Percentiles rank a stretch among this genome's conserved stretches.
phyloP scores from a whole-genome alignment of 208 protist species.

The Borovskyia barvae region DNA sequence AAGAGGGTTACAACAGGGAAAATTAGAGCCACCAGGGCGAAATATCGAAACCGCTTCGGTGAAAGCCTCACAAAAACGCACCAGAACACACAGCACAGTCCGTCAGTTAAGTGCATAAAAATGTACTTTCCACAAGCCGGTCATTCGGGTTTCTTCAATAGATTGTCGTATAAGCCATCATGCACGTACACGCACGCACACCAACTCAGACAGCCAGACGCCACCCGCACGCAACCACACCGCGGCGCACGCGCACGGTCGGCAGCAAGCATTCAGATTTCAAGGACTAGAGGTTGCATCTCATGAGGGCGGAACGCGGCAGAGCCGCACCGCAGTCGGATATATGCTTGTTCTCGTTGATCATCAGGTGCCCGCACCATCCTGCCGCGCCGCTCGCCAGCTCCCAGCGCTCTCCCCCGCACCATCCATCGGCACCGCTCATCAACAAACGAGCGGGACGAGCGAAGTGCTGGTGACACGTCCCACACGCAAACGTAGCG shows the following conservation, averaged over 20 bases:
- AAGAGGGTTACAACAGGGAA: no score
- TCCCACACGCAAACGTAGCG: not conserved
- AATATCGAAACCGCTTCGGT: no score
- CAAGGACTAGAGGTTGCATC: constrained; percentile 50
- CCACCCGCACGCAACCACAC: no score
- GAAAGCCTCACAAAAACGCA: no score
- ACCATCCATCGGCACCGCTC: constrained; percentile 33
- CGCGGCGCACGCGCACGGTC: no score
- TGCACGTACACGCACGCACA: not conserved
- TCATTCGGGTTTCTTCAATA: constrained; percentile 24
- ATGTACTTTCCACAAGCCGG: constrained; percentile 14
- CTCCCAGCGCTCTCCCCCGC: constrained; percentile 15
- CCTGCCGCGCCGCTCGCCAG: not conserved
- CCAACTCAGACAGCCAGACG: not conserved
- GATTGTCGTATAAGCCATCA: not conserved
- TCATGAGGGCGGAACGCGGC: constrained; percentile 20
- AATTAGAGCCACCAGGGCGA: no score
- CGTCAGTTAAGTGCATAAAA: constrained; percentile 10
- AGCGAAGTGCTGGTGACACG: constrained; percentile 43
- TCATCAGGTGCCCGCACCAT: constrained; percentile 35
- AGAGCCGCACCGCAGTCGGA: constrained; percentile 22
- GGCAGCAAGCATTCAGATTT: constrained; percentile 48
- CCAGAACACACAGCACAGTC: no score
- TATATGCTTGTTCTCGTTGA: constrained; percentile 66
- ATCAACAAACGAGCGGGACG: constrained; percentile 30